Conservation (phyloP, 139 green algal species). For the Chlamydomonas sp. region DNA sequence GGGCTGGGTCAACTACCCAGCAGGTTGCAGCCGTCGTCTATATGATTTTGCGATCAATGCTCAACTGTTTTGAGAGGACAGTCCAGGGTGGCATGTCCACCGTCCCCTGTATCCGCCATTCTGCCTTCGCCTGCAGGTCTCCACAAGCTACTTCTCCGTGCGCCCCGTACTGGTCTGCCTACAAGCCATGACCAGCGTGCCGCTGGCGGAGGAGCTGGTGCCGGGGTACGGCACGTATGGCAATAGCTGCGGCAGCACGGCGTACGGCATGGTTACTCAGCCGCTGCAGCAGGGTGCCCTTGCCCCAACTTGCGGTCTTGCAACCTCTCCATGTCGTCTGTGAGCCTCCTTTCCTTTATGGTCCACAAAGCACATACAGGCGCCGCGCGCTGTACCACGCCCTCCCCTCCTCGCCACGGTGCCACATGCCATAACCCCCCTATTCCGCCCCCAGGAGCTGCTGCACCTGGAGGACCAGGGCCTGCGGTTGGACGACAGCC, state of each 20-base stretch:
- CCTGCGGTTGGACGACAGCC: conserved; percentile 44
- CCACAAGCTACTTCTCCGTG: conserved; percentile 44
- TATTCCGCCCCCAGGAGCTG: conserved; percentile 20
- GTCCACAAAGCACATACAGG: too few relatives aligned
- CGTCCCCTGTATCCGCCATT: neutral
- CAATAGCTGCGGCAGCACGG: conserved; percentile 6
- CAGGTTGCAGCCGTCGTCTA: too few relatives aligned
- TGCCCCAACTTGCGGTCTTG: too few relatives aligned
- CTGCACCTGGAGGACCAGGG: neutral
- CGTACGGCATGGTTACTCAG: too few relatives aligned
- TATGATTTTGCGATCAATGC: too few relatives aligned
- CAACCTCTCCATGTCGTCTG: too few relatives aligned
- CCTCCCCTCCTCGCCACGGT: neutral
- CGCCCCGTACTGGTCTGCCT: conserved; percentile 59
- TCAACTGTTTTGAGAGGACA: too few relatives aligned
- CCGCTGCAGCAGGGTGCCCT: neutral
- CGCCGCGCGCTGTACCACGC: too few relatives aligned
- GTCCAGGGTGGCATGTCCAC: neutral
- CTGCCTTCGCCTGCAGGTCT: conserved; percentile 38
- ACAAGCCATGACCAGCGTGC: conserved; percentile 52
- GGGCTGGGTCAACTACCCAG: too few relatives aligned
- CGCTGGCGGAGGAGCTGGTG: conserved; percentile 55
- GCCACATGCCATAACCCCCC: neutral
- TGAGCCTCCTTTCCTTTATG: too few relatives aligned
- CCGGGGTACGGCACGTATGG: neutral